Evolutionary conservation across 169 alveolate species (phyloP).

Genomic region (Eimeria acervulina): DNA sequence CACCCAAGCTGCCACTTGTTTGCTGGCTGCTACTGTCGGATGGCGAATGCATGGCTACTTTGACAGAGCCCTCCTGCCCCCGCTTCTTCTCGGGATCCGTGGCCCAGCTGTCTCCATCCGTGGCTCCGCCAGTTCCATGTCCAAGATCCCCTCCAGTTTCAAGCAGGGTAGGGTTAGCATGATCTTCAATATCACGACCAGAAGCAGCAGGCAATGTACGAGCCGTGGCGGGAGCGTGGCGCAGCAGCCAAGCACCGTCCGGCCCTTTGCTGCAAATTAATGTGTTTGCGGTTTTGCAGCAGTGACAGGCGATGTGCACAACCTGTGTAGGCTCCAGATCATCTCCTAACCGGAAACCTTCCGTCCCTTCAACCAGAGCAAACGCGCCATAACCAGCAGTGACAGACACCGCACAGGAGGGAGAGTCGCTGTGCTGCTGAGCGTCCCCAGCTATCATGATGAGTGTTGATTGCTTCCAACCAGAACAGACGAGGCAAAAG

Average conservation of each 20-base stretch:
- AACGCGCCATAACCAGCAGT: slow-evolving; percentile 41
- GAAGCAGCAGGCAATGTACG: not conserved
- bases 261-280: slow-evolving; percentile 39
- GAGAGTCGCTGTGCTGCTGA: slow-evolving; percentile 29
- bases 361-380: not conserved
- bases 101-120: slow-evolving; percentile 28
- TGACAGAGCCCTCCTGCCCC: slow-evolving; percentile 7
- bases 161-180: not conserved
- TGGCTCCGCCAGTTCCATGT: not conserved
- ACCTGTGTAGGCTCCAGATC: slow-evolving; percentile 33
- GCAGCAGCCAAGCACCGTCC: slow-evolving; percentile 70
- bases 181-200: not conserved
- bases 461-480: not conserved
- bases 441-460: slow-evolving; percentile 32
- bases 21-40: not conserved
- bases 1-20: not conserved
- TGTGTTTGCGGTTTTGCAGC: slow-evolving; percentile 60
- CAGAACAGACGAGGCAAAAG: not conserved
- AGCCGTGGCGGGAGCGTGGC: slow-evolving; percentile 26
- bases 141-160: not conserved
- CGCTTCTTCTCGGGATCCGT: slow-evolving; percentile 13
- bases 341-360: slow-evolving; percentile 7
- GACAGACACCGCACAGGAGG: not conserved
- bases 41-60: not conserved
- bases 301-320: slow-evolving; percentile 58